Conservation (phyloP, 1,139 yeast species). For the Candida buenavistaensis region DNA sequence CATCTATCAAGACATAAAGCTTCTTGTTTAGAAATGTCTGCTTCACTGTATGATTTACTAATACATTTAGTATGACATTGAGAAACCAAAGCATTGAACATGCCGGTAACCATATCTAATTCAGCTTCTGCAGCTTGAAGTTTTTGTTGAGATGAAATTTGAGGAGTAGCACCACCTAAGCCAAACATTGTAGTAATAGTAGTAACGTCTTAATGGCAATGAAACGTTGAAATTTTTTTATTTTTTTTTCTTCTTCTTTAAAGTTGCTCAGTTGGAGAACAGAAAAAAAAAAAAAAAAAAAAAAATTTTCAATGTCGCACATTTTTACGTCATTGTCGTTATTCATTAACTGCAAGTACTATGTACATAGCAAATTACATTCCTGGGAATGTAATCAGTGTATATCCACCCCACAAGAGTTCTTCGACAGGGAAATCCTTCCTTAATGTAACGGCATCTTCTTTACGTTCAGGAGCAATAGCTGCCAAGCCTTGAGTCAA, state of each 20-base stretch:
- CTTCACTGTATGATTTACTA: constrained; percentile 61
- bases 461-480: constrained; percentile 32
- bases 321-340: too few relatives aligned
- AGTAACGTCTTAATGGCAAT: background rate
- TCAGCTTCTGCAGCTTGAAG: constrained; percentile 82
- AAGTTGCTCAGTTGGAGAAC: too few relatives aligned
- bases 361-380: constrained; percentile 17
- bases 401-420: constrained; percentile 38
- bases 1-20: constrained; percentile 94
- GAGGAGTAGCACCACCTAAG: constrained; percentile 78
- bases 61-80: constrained; percentile 93
- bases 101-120: constrained; percentile 93
- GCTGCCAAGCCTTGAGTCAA: constrained; percentile 39
- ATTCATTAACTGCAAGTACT: background rate
- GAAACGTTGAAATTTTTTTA: constrained; percentile 1
- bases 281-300: too few relatives aligned
- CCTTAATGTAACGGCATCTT: constrained; percentile 23
- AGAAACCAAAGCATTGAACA: constrained; percentile 85
- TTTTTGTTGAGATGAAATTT: constrained; percentile 71
- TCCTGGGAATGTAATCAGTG: constrained; percentile 40
- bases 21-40: constrained; percentile 81
- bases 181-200: constrained; percentile 56
- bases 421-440: constrained; percentile 22
- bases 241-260: constrained; percentile 4
- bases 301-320: too few relatives aligned